Evolutionary conservation across 2,329 filamentous ascomycete genomes (phyloP).

Genomic region (Monilinia polystroma): DNA sequence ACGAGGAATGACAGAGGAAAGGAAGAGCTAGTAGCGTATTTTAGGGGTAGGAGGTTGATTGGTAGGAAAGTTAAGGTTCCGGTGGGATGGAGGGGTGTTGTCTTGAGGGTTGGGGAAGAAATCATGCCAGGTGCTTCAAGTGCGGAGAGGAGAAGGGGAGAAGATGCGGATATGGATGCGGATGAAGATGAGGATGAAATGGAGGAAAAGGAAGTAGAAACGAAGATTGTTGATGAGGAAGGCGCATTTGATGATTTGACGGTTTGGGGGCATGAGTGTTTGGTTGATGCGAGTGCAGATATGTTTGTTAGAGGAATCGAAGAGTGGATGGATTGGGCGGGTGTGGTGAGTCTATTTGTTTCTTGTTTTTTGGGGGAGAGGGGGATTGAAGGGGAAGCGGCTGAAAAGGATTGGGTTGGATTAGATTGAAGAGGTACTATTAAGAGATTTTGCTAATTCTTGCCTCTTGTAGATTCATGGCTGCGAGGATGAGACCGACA

Average conservation of each 20-base stretch:
- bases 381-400: no score
- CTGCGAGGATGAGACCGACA: not conserved
- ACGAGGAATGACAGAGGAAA: not conserved
- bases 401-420: not conserved
- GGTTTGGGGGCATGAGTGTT: conserved; percentile 79
- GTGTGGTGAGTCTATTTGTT: conserved; percentile 50
- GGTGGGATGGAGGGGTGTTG: conserved; percentile 11
- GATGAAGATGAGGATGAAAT: conserved; percentile 43
- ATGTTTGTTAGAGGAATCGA: conserved; percentile 70
- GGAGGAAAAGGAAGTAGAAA: conserved; percentile 49
- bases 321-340: conserved; percentile 77
- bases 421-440: not conserved
- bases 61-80: conserved; percentile 26
- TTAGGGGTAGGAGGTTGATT: conserved; percentile 15
- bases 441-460: not conserved
- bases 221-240: conserved; percentile 59
- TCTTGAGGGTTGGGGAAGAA: conserved; percentile 2
- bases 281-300: conserved; percentile 62
- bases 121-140: not conserved
- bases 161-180: conserved; percentile 24
- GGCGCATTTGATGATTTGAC: conserved; percentile 72
- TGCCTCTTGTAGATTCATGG: conserved; percentile 10
- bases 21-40: conserved; percentile 12
- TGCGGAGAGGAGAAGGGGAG: not conserved
- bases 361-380: not conserved